Evolutionary conservation across 1,284 basidiomycete genomes (phyloP), one percentile per base, ranked within the genome.

Genomic region (Megacollybia platyphylla): DNA sequence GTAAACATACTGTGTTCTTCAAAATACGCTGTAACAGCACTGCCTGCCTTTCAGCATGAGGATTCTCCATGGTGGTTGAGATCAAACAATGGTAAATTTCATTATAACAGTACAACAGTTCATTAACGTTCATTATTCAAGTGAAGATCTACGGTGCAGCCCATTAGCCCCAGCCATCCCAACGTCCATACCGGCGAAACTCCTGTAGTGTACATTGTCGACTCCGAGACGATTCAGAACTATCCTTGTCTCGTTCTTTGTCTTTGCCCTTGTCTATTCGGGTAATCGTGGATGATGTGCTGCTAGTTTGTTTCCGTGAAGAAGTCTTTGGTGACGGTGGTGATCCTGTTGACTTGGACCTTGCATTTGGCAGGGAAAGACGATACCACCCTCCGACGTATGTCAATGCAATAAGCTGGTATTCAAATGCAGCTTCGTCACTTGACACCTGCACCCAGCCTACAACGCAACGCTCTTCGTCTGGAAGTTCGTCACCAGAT

Each of bases 351-450:
- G 60, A 51, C 7, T 58, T 53, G 27, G 59, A 52, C 17, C 52
- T 54, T 20, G 65, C 58, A 5, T 59, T 61, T 13, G 88, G 87
- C 26, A 93, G 62, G 9, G 80, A 73, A 7, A 94, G 67, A 5
- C 90, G 75, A 62, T 93, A 94, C 90, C 90, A 94, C n/a, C 90
- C 87, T 8, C 90, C 90, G 1, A 81, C 77, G 55, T 81, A 91
- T 0, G 89, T 94, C 48, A 94, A 62, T 3, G 86, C 87, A 41
- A 93, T 66, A 13, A 93, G 70, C 54, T 93, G 87, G 51, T 79
- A 39, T 13, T 55, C 51, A 44, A 64, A 61, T 7, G 64, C 61
- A 1, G 57, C 50, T 43, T 65, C 63, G 7, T 67, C 62, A 1
- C 57, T 46, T 2, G 77, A 65, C 6, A 71, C 74, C 51, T 76